Evolutionary conservation across 1,139 yeast genomes (phyloP), one percentile per base, ranked within the genome.

Genomic region (Taphrina deformans): DNA sequence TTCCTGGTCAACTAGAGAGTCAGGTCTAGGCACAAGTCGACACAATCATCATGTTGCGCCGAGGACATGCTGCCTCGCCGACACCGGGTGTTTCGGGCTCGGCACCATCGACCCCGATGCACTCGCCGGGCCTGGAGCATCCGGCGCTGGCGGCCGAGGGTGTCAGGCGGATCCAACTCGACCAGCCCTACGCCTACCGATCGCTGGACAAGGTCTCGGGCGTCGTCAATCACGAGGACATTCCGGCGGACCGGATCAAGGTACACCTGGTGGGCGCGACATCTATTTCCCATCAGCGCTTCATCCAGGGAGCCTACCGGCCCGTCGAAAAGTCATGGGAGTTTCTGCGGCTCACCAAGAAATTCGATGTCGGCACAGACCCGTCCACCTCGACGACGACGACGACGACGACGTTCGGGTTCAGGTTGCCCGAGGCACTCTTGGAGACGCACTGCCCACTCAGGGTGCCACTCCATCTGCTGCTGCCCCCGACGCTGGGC

Each of bases 181-280:
- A 50, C 40, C 63, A 59, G 31, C 46, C 41, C 9, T 59, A 38
- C 18, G 63, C 63, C 24, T 59, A 59, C 26, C 63, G 63, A 6
- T 59, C 63, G 9, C 63, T 59, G 21, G 63, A 59, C 27, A 59
- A 50, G 23, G 56, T 59, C 27, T 38, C 56, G 38, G 63, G 63
- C 5, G 29, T 40, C 27, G 41, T 59, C 44, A 50, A 41, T 21
- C 55, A 59, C 27, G 10, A 41, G 16, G 40, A 29, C 26, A 29
- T 48, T 18, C 46, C 29, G 12, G 44, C 41, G n/a, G 63, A 59
- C 18, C 48, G 56, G 5, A 21, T 59, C 29, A 59, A 59, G 51
- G 35, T 50, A 1, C 63, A 59, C 21, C 38, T 59, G 51, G 48
- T 50, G 40, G 63, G 63, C 3, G 50, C 63, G 41, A 50, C 56